Evolutionary conservation across 768 basidiomycete species (phyloP), one percentile per base, ranked within the genome.

Genomic region (Naematelia encephala): DNA sequence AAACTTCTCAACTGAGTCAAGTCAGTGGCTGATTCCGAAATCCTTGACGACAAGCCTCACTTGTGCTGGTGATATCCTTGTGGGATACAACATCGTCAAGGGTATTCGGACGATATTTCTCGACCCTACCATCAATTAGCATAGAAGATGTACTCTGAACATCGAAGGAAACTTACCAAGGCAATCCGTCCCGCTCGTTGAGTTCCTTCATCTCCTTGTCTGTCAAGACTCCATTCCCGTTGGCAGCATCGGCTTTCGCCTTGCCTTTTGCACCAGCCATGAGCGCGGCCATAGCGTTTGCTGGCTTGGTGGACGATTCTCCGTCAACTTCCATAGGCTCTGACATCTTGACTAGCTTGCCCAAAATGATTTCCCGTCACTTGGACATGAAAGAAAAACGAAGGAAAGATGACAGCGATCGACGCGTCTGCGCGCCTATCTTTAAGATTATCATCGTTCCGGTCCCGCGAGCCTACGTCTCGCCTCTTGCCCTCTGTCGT

Each of bases 61-160:
- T 97, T 5, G 96, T 99, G 47, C 81, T 84, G 1, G 88, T 97
- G 64, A 98, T 98, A 73, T 96, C 91, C 64, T 89, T 87, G 73
- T 99, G 96, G 0, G 94, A 94, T 5, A 99, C 96, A 21, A 99
- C 91, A 68, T 98, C 96, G 68, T 88, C 86, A 57, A 99, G 79
- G 2, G 88, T 87, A 8, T 87, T 87, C 12, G 96, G 96, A 54
- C 96, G 80, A 79, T 97, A 98, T 78, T 98, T 97, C 78, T 99
- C 94, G 34, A 98, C 96, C 94, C 94, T 94, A 63, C 25, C 4
- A 21, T 22, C 1, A 5, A 39, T 51, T 16, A 56, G 43, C 27
- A 51, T 2, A 30, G 8, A 8, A 26, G 16, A 30, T 30, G 2
- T 34, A 5, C 27, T 23, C 23, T 51, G 19, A 45, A 8, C 22